These are phyloP conservation scores for Penicillium riverlandense DNA, from an alignment of 495 filamentous ascomycete genomes.

Conservation along the genomic window DNA sequence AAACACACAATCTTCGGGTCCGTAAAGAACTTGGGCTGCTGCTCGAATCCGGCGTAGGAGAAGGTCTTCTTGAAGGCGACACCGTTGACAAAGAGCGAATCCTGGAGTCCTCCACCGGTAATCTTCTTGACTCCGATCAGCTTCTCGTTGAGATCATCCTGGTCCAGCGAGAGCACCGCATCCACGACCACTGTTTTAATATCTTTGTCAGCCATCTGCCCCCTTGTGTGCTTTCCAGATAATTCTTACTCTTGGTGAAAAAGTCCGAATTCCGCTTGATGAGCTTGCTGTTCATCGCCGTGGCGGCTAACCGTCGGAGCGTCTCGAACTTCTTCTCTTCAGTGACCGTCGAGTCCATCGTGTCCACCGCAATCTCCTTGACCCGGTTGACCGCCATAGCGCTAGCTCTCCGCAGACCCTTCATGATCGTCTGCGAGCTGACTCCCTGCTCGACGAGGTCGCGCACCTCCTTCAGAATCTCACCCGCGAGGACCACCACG, in stretches of 20 bases:
- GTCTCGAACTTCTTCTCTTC: conserved; percentile 87
- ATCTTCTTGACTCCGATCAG: conserved; percentile 98
- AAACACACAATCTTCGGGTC: conserved; percentile 93
- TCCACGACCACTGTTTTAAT: conserved; percentile 80
- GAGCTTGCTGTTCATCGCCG: conserved; percentile 99
- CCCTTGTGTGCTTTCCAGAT: too few relatives aligned
- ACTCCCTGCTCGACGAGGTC: conserved; percentile 95
- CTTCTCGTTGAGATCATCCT: conserved; percentile 95
- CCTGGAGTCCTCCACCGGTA: conserved; percentile 90
- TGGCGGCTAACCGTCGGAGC: conserved; percentile 79
- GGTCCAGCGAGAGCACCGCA: conserved; percentile 92
- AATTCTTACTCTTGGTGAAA: conserved; percentile 84
- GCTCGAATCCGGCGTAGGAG: conserved; percentile 97
- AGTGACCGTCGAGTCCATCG: conserved; percentile 39
- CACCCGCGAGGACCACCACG: conserved; percentile 90
- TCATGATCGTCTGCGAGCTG: conserved; percentile 95
- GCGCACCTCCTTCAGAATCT: conserved; percentile 92
- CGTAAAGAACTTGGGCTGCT: conserved; percentile 92
- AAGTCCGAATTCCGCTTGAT: conserved; percentile 96
- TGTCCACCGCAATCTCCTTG: conserved; percentile 91
- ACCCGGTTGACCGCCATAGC: conserved; percentile 97
- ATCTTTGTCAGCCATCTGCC: conserved; percentile 1
- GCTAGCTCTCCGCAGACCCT: conserved; percentile 83
- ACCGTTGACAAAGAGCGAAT: conserved; percentile 95
- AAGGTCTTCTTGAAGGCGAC: conserved; percentile 99